Evolutionary conservation across 2,329 filamentous ascomycete genomes (phyloP).

Genomic region (Trichoderma pleuroti): DNA sequence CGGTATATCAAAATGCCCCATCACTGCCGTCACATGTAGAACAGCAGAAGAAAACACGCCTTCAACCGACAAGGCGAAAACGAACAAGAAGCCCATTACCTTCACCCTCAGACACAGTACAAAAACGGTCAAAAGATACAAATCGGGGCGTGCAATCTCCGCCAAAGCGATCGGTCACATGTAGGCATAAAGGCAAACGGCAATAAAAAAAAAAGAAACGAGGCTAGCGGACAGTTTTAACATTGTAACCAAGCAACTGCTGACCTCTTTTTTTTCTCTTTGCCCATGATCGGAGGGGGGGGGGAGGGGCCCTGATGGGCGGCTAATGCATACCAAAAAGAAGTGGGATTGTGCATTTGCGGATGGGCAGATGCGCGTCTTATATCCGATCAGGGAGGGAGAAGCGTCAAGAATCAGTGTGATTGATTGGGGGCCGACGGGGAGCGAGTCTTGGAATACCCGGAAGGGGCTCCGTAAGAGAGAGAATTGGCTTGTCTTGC

Average conservation of each 20-base stretch:
- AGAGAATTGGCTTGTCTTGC: background rate
- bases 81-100: background rate
- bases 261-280: background rate
- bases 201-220: background rate
- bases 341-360: background rate
- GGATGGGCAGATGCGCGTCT: background rate
- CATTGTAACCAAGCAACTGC: background rate
- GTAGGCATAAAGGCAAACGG: background rate
- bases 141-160: background rate
- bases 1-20: background rate
- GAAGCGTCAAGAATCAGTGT: background rate
- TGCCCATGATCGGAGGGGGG: background rate
- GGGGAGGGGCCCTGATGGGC: background rate
- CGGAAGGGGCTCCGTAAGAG: background rate
- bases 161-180: slow-evolving; percentile 2
- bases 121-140: background rate
- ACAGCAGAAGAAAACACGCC: background rate
- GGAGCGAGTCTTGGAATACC: background rate
- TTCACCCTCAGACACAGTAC: background rate
- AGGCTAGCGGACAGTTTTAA: background rate
- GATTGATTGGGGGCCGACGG: background rate
- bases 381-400: background rate
- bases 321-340: background rate
- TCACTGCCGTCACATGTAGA: background rate
- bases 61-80: background rate